A percentile compares a stretch with the other conserved stretches of the same genome.
Conservation (phyloP, 129 eudicot species). For the Flaveria bidentis region DNA sequence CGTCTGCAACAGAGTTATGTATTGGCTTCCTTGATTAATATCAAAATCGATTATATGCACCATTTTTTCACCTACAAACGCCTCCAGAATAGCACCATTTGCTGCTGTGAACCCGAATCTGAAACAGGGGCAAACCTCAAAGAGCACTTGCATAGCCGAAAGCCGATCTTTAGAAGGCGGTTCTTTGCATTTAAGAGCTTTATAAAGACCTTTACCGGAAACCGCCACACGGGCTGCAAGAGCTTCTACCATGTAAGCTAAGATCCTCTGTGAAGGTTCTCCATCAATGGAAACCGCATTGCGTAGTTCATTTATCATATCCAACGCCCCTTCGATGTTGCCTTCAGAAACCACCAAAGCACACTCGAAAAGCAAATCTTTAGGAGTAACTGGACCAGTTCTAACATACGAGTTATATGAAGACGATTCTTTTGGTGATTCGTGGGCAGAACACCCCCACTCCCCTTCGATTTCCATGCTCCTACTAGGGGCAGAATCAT, state of each 20-base stretch:
- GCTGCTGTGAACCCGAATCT: constrained; percentile 95
- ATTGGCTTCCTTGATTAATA: constrained; percentile 94
- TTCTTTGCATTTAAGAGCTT: constrained; percentile 83
- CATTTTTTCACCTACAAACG: constrained; percentile 52
- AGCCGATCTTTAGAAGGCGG: constrained; percentile 80
- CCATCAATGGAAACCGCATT: constrained; percentile 84
- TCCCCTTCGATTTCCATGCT: constrained; percentile 52
- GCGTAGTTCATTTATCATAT: constrained; percentile 63
- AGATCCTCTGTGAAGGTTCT: constrained; percentile 82
- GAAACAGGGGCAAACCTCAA: constrained; percentile 94
- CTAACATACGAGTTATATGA: constrained; percentile 14
- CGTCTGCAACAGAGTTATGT: constrained; percentile 71
- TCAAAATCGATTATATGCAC: constrained; percentile 90
- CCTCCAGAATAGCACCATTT: constrained; percentile 83
- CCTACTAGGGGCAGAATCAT: constrained; percentile 31
- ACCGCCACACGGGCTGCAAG: constrained; percentile 86
- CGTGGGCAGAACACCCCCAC: constrained; percentile 23
- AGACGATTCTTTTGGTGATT: constrained; percentile 55
- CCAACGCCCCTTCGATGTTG: constrained; percentile 52
- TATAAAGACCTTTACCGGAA: constrained; percentile 84
- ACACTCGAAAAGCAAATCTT: constrained; percentile 71
- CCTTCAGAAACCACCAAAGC: constrained; percentile 73
- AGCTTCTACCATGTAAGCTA: constrained; percentile 97
- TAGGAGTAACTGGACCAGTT: constrained; percentile 41
- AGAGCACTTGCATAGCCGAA: constrained; percentile 94